A percentile compares a stretch with the other conserved stretches of the same genome.
phyloP scores from a whole-genome alignment of 768 basidiomycete genomes.

The Clathrus columnatus region DNA sequence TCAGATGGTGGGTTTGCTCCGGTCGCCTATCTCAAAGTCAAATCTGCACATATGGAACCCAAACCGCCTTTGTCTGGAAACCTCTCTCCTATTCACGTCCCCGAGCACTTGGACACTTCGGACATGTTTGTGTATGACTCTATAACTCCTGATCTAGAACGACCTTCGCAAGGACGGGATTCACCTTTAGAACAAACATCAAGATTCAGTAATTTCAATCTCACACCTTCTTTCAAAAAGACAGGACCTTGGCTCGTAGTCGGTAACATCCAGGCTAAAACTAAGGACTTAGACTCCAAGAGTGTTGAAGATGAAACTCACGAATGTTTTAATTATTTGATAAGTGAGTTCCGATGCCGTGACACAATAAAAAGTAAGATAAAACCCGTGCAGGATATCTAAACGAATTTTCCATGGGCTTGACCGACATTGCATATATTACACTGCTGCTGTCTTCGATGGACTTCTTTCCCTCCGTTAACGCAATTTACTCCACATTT shows the following conservation, averaged over 20 bases:
- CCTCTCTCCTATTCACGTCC: conserved; percentile 27
- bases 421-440: conserved; percentile 63
- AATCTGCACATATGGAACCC: conserved; percentile 49
- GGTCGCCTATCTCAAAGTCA: conserved; percentile 84
- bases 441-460: conserved; percentile 80
- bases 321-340: conserved; percentile 54
- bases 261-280: conserved; percentile 41
- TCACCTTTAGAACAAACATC: neutral
- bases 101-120: conserved; percentile 44
- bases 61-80: conserved; percentile 31
- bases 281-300: conserved; percentile 16
- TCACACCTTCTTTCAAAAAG: conserved; percentile 17
- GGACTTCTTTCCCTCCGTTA: conserved; percentile 67
- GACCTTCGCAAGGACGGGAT: conserved; percentile 13
- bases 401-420: conserved; percentile 33
- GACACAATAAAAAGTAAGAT: neutral
- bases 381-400: conserved; percentile 26
- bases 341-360: conserved; percentile 38
- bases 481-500: conserved; percentile 67
- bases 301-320: conserved; percentile 64
- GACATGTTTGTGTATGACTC: neutral
- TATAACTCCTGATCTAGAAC: conserved; percentile 10
- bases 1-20: conserved; percentile 79
- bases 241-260: conserved; percentile 63
- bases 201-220: neutral